Evolutionary conservation across 306 rosid species (phyloP).

Genomic region (Rubus idaeus): DNA sequence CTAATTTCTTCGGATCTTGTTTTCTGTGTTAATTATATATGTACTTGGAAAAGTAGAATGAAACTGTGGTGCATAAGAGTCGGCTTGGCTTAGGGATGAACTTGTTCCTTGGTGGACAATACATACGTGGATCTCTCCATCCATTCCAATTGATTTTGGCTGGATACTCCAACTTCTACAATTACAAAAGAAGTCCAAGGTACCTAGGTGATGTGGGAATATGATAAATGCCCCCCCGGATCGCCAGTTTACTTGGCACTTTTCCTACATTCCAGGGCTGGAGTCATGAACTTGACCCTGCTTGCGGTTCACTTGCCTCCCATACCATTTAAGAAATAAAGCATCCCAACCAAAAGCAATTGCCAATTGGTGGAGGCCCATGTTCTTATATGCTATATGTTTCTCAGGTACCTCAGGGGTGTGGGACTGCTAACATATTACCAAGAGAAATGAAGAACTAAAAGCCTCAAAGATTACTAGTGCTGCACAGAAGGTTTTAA

Average conservation of each 20-base stretch:
- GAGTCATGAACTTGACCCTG: neutral
- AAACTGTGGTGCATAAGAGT: neutral
- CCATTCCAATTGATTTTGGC: neutral
- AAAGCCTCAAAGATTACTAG: neutral
- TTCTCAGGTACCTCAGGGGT: neutral
- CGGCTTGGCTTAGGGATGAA: neutral
- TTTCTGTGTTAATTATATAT: neutral
- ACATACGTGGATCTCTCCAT: neutral
- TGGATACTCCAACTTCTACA: neutral
- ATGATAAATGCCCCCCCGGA: neutral
- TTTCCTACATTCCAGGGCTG: neutral
- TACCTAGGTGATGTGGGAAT: neutral
- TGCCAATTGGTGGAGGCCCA: neutral
- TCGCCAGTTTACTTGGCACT: neutral
- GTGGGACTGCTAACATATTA: neutral
- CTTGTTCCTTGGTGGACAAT: neutral
- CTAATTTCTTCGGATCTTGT: neutral
- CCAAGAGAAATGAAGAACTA: neutral
- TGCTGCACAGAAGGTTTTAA: neutral
- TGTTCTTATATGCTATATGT: neutral
- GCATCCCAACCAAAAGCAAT: neutral
- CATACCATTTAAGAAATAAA: neutral
- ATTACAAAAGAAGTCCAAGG: neutral
- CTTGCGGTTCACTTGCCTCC: neutral
- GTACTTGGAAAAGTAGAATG: neutral